These are phyloP conservation scores for Cryptococcus floricola DNA, from an alignment of 1,284 basidiomycete species.

Conservation along the genomic window DNA sequence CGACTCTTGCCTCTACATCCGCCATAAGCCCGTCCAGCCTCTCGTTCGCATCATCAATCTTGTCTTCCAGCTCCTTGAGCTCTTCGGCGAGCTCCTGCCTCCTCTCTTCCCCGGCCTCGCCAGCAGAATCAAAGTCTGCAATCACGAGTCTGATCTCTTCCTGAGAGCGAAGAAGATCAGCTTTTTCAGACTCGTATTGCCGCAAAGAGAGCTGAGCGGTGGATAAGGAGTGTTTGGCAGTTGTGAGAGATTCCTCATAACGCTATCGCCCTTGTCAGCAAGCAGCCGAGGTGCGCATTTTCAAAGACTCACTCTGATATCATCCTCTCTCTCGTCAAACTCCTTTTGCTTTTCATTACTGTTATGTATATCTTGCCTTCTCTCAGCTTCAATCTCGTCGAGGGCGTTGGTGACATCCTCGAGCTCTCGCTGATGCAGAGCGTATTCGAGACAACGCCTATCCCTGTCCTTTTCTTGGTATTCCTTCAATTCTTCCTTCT, in stretches of 20 bases:
- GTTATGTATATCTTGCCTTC: conserved; percentile 73
- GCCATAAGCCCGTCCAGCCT: conserved; percentile 63
- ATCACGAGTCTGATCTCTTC: conserved; percentile 82
- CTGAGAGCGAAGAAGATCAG: conserved; percentile 67
- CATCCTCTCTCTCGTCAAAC: conserved; percentile 77
- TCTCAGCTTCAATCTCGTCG: conserved; percentile 70
- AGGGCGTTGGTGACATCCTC: conserved; percentile 80
- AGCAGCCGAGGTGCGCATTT: background rate
- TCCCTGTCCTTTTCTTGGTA: conserved; percentile 95
- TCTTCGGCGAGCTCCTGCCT: conserved; percentile 58
- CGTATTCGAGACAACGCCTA: conserved; percentile 90
- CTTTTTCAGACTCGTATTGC: conserved; percentile 45
- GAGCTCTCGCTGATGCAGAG: conserved; percentile 84
- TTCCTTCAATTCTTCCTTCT: conserved; percentile 95
- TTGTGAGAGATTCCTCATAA: conserved; percentile 69
- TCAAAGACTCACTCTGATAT: conserved; percentile 62
- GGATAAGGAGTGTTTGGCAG: conserved; percentile 65
- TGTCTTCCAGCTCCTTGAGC: conserved; percentile 58
- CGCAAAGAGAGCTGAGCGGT: conserved; percentile 54
- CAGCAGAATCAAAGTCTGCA: conserved; percentile 68
- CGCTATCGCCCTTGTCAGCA: conserved; percentile 50
- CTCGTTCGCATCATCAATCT: conserved; percentile 62
- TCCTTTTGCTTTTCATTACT: conserved; percentile 75
- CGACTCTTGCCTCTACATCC: conserved; percentile 61
- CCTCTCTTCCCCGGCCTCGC: conserved; percentile 61